Base-by-base conservation (phyloP, 2,329 filamentous ascomycete genomes). In the Cercospora nicotianae region DNA sequence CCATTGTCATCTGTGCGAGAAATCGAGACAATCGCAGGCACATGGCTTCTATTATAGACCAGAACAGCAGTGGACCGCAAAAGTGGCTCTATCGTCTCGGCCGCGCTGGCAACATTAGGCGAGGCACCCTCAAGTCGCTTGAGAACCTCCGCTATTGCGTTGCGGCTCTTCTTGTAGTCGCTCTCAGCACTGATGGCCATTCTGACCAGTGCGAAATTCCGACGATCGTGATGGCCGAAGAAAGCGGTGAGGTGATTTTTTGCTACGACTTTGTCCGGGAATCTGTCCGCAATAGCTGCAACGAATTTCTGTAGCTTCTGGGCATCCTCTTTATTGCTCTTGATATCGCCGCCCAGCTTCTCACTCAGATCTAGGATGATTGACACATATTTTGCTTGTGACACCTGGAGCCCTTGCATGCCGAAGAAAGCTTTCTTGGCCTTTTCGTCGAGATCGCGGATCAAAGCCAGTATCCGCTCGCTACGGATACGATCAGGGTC, bases 41-140 rank as follows among this genome's bases (percentile, higher is more conserved):
- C 89, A 77, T 99, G 94, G 77, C 94, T 98, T 76, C 92, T 90
- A 81, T 97, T 99, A 82, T 96, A 97, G 72, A 97, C 87, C 70
- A 99, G 85, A 67, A 92, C 89, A 36, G 92, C 91, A 64, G 90
- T 90, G 53, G 93, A 89, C 77, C 96, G 97, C 4, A 98, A 83
- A 16, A 99, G 84, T 5, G 93, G 91, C 5, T 90, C 87, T 28
- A 99, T 79, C 0, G 93, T 96, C 39, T 96, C 92, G 3, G 96
- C 81, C 58, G 95, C 84, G 30, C 83, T 83, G n/a, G 80, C 75
- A n/a, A 83, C 78, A 70, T 87, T 80, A 64, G 86, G 85, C 57
- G 89, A 83, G 23, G 87, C 87, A 64, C 87, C 86, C 73, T 94
- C 90, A 18, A 77, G 39, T 5, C 75, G 72, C 80, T 93, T 95